Evolutionary conservation across 176 grass and related monocot species (phyloP).

Genomic region (Areca catechu): DNA sequence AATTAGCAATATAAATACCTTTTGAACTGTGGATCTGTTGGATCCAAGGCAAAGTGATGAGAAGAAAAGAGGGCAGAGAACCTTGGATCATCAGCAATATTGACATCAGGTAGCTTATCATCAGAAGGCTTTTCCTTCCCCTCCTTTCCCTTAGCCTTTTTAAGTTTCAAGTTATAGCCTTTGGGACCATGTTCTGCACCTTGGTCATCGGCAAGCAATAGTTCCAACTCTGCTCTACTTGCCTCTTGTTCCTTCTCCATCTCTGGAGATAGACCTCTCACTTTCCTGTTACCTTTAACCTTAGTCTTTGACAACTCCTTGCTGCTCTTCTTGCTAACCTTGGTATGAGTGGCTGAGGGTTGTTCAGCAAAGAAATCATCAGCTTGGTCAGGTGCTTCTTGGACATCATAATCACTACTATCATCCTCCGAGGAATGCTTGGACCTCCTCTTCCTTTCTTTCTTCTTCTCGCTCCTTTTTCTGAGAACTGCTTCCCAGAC

Average conservation of each 20-base stretch:
- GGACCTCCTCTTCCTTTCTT: constrained; percentile 40
- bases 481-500: constrained; percentile 79
- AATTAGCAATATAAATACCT: too few relatives aligned
- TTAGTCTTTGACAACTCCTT: constrained; percentile 16
- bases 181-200: constrained; percentile 43
- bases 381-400: constrained; percentile 31
- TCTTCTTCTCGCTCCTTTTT: constrained; percentile 71
- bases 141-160: constrained; percentile 45
- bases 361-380: constrained; percentile 55
- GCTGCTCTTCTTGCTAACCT: constrained; percentile 34
- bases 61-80: constrained; percentile 54
- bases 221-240: constrained; percentile 73
- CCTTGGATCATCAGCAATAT: constrained; percentile 60
- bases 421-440: constrained; percentile 30
- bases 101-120: constrained; percentile 48
- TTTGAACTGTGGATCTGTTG: constrained; percentile 33
- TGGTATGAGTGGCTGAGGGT: constrained; percentile 42
- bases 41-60: constrained; percentile 64
- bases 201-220: constrained; percentile 55
- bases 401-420: constrained; percentile 24
- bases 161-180: constrained; percentile 65
- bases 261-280: constrained; percentile 22
- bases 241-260: constrained; percentile 47
- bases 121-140: constrained; percentile 37
- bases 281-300: constrained; percentile 35